Percentiles rank a stretch among this genome's conserved stretches.
Conservation (phyloP, 2,329 filamentous ascomycete species). For the Monilinia vaccinii-corymbosi region DNA sequence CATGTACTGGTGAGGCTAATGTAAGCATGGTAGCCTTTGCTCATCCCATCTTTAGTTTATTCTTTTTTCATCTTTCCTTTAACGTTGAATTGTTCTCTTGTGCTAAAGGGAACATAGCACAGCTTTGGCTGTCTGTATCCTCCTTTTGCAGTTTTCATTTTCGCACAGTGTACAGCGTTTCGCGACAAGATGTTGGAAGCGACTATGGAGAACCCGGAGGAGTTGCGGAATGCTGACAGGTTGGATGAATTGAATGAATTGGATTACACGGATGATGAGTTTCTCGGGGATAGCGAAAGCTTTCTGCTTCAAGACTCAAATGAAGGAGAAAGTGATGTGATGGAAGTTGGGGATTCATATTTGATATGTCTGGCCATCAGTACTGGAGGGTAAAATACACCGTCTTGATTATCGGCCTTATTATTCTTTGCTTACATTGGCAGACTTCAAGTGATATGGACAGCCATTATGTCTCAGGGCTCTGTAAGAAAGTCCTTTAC, state of each 20-base stretch:
- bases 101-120: neutral
- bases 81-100: neutral
- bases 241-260: neutral
- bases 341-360: neutral
- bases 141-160: neutral
- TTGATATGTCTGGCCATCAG: constrained; percentile 6
- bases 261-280: neutral
- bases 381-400: constrained; percentile 6
- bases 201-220: neutral
- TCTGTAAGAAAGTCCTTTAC: constrained; percentile 3
- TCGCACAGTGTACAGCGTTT: neutral
- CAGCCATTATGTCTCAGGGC: constrained; percentile 11
- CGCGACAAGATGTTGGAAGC: neutral
- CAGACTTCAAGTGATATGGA: constrained; percentile 13
- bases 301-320: neutral
- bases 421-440: neutral
- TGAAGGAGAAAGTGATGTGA: neutral
- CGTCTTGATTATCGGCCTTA: neutral
- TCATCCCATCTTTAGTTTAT: neutral
- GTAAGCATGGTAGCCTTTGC: neutral
- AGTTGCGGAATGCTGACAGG: neutral
- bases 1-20: neutral
- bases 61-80: neutral
- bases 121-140: neutral
- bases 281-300: neutral